These are phyloP conservation scores for Amborella trichopoda DNA, from an alignment of 164 flowering plant species.

Conservation along the genomic window DNA sequence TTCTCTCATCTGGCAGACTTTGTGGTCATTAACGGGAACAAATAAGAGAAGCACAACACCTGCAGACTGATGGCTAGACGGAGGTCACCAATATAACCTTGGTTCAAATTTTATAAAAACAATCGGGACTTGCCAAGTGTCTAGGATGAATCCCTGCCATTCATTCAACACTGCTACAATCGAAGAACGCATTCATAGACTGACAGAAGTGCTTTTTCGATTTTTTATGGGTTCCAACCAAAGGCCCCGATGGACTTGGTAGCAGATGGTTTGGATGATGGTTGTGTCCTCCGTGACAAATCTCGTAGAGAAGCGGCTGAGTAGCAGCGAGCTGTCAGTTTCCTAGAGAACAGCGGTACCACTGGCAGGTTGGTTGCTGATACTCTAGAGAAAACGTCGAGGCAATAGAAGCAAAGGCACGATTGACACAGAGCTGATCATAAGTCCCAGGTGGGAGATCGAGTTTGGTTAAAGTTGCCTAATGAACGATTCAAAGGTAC, in stretches of 20 bases:
- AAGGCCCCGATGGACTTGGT: slow-evolving; percentile 5
- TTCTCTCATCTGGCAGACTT: too few species aligned
- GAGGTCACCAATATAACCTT: too few species aligned
- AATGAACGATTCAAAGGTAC: too few species aligned
- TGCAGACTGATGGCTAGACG: too few species aligned
- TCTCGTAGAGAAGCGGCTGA: slow-evolving; percentile 3
- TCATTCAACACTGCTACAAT: slow-evolving; percentile 1
- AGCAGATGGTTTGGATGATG: slow-evolving; percentile 3
- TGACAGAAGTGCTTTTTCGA: background rate
- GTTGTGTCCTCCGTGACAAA: slow-evolving; percentile 1
- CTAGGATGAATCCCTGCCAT: slow-evolving; percentile 2
- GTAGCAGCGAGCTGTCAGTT: background rate
- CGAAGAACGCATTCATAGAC: slow-evolving; percentile 2
- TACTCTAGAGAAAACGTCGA: background rate
- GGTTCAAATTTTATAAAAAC: too few species aligned
- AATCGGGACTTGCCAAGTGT: background rate
- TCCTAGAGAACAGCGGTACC: slow-evolving; percentile 1
- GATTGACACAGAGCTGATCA: slow-evolving; percentile 1
- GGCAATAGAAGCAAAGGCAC: slow-evolving; percentile 2
- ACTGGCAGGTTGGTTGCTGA: slow-evolving; percentile 2
- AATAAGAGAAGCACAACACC: too few species aligned
- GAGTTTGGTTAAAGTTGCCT: background rate
- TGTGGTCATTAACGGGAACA: too few species aligned
- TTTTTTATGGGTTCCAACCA: slow-evolving; percentile 6
- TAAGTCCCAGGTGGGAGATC: background rate